Conservation (phyloP, 2,329 filamentous ascomycete species). For the Chrysoporthe austroafricana region DNA sequence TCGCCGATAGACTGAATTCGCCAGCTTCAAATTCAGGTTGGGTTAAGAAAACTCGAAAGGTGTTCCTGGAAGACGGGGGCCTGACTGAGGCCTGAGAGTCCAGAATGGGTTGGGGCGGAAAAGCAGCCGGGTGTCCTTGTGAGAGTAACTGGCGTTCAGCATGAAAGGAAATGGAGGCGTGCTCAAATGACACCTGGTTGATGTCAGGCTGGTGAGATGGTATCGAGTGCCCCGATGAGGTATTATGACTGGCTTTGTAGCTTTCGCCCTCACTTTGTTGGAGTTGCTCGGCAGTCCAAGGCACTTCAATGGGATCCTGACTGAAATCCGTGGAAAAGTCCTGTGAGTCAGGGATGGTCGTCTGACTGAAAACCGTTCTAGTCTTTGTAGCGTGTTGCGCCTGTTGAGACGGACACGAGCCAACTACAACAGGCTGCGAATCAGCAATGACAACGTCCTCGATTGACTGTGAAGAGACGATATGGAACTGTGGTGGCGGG, state of each 20-base stretch:
- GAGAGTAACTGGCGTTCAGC: conserved; percentile 3
- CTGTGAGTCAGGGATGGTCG: conserved; percentile 51
- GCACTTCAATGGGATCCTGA: conserved; percentile 18
- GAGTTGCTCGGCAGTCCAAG: conserved; percentile 34
- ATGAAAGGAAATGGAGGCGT: not conserved
- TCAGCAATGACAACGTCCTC: conserved; percentile 23
- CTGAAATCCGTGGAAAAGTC: conserved; percentile 33
- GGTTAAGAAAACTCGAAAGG: conserved; percentile 23
- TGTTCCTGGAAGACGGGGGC: not conserved
- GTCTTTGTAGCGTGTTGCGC: conserved; percentile 20
- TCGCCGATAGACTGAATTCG: conserved; percentile 1
- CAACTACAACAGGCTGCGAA: conserved; percentile 19
- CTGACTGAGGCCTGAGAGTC: not conserved
- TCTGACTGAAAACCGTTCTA: conserved; percentile 34
- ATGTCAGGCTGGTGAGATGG: conserved; percentile 26
- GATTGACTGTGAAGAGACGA: conserved; percentile 28
- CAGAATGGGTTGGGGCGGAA: not conserved
- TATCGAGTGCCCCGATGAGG: conserved; percentile 20
- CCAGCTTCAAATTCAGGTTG: conserved; percentile 25
- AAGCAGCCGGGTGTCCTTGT: not conserved
- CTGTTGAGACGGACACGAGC: not conserved
- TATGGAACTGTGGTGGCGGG: conserved; percentile 25
- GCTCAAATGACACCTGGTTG: conserved; percentile 21
- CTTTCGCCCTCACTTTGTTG: conserved; percentile 24
- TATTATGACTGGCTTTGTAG: not conserved